Evolutionary conservation across 169 alveolate species (phyloP), one percentile per base, ranked within the genome.

Genomic region (Eimeria sp.): DNA sequence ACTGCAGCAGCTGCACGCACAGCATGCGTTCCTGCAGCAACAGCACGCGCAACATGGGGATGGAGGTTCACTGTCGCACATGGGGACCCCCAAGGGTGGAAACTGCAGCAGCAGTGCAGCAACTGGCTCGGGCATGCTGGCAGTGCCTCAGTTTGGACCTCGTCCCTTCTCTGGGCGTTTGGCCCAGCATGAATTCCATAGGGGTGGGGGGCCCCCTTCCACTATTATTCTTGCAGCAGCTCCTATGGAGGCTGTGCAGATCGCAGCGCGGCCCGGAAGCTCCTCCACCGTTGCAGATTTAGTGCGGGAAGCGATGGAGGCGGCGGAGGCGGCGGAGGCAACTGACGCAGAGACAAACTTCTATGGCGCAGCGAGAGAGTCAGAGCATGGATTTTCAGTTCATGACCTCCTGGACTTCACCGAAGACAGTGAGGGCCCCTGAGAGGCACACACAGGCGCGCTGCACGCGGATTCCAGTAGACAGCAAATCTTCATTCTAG

Each of bases 261-360:
- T 86, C 10, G 92, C 92, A 34, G 78, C 92, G 57, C 75, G 92
- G 30, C 92, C 92, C 3, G 92, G 92, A 6, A 86, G 92, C 61
- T 47, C 92, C 40, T 86, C 92, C 13, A 86, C 92, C 20, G 92
- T 86, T 10, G 92, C 92, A 5, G 92, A 86, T 30, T 40, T 86
- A 16, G 92, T 86, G 80, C 13, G 92, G 78, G 92, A 86, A 45
- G 92, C 78, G 25, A 86, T 86, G 92, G 92, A 86, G 78, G 92
- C 92, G 11, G 92, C 92, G 58, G 92, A 86, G 80, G 91, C 91
- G 3, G 91, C 91, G 58, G 88, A 78, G 63, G 51, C 75, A n/a
- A 34, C 67, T 13, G 80, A 57, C 11, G 47, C 67, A n/a, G 75
- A 57, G 13, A 7, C 78, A 9, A 73, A 82, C 75, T 82, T 34